A percentile compares a stretch with the other conserved stretches of the same genome.
Conservation (phyloP, 805 yeast species). For the Zygosaccharomyces siamensis region DNA sequence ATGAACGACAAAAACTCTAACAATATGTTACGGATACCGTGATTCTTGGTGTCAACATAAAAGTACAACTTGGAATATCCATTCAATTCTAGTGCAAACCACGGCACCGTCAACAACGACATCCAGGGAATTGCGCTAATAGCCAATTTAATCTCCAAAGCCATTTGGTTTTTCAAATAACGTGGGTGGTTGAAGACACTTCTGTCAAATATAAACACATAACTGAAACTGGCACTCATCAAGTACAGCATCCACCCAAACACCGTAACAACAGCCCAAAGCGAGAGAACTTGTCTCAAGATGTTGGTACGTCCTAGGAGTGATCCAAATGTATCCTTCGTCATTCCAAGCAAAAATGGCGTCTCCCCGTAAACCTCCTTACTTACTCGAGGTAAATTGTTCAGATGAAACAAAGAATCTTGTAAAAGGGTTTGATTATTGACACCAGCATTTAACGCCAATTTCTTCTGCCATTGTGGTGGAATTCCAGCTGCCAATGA, state of each 20-base stretch:
- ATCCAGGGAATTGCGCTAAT: slow-evolving; percentile 78
- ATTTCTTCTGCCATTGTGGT: slow-evolving; percentile 17
- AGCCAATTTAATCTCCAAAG: slow-evolving; percentile 76
- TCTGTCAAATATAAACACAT: slow-evolving; percentile 75
- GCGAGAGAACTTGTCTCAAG: slow-evolving; percentile 63
- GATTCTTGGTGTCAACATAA: slow-evolving; percentile 54
- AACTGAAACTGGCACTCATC: slow-evolving; percentile 69
- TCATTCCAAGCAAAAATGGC: slow-evolving; percentile 55
- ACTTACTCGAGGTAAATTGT: slow-evolving; percentile 20
- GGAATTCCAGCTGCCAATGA: slow-evolving; percentile 40
- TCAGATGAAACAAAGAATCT: slow-evolving; percentile 15
- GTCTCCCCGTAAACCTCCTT: slow-evolving; percentile 54
- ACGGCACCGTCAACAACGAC: slow-evolving; percentile 84
- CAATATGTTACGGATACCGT: slow-evolving; percentile 61
- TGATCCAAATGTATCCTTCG: slow-evolving; percentile 58
- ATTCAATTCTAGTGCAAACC: slow-evolving; percentile 77
- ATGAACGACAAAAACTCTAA: slow-evolving; percentile 74
- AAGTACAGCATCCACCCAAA: slow-evolving; percentile 88
- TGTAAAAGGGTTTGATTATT: slow-evolving; percentile 25
- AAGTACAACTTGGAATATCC: slow-evolving; percentile 81
- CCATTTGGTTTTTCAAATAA: slow-evolving; percentile 88
- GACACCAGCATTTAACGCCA: slow-evolving; percentile 25
- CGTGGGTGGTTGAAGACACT: slow-evolving; percentile 93
- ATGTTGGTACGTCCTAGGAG: slow-evolving; percentile 65
- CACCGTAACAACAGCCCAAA: slow-evolving; percentile 63